Evolutionary conservation across 2,329 filamentous ascomycete genomes (phyloP).

Genomic region (Rutstroemia sp.): DNA sequence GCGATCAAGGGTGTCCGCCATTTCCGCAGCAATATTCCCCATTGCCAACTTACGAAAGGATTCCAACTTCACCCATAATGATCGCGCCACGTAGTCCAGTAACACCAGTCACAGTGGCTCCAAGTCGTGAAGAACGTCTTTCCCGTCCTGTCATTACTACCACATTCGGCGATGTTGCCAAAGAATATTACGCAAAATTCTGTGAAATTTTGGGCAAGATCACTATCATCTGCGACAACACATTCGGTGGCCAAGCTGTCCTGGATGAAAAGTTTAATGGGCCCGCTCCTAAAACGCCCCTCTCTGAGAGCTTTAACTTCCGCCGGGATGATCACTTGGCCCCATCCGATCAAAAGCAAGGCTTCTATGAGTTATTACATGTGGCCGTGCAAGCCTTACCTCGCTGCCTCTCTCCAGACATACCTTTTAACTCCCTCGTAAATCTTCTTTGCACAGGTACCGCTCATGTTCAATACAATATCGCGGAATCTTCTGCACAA

Average conservation of each 20-base stretch:
- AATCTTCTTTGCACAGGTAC: constrained; percentile 95
- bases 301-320: constrained; percentile 91
- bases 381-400: constrained; percentile 93
- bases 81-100: constrained; percentile 28
- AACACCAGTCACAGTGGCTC: constrained; percentile 17
- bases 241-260: constrained; percentile 92
- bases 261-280: constrained; percentile 91
- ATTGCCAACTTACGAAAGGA: constrained; percentile 35
- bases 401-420: constrained; percentile 83
- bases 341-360: constrained; percentile 76
- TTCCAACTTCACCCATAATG: constrained; percentile 44
- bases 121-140: constrained; percentile 52
- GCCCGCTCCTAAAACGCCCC: constrained; percentile 85
- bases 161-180: constrained; percentile 65
- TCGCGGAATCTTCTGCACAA: constrained; percentile 84
- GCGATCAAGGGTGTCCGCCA: constrained; percentile 67
- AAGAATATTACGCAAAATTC: constrained; percentile 82
- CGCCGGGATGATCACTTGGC: constrained; percentile 70
- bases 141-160: constrained; percentile 57
- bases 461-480: constrained; percentile 86
- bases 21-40: constrained; percentile 66
- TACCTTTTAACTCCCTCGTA: constrained; percentile 88
- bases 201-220: constrained; percentile 95
- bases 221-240: constrained; percentile 91
- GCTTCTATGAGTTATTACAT: constrained; percentile 91